Conservation (phyloP, 495 filamentous ascomycete species). For the Hypoxylon subgilvum region DNA sequence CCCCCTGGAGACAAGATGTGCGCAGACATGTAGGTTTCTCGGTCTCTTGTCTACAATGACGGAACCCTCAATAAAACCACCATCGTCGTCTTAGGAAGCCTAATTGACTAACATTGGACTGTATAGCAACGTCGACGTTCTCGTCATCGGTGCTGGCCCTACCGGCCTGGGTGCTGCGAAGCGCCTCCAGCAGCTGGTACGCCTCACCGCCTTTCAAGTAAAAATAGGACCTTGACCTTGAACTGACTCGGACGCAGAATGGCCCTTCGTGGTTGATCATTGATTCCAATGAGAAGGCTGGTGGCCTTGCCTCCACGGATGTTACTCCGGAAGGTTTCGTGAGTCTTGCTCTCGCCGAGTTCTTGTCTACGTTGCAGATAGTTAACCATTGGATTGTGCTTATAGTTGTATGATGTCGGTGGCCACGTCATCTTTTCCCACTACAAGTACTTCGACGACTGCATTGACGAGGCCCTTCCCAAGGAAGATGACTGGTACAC, state of each 20-base stretch:
- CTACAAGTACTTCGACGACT: conserved; percentile 99
- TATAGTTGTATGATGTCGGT: conserved; percentile 95
- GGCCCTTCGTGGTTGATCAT: conserved; percentile 95
- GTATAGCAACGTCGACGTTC: conserved; percentile 86
- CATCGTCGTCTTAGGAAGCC: conserved; percentile 1
- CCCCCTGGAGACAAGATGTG: conserved; percentile 36
- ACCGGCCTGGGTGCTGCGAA: conserved; percentile 97
- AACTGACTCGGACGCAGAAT: conserved; percentile 61
- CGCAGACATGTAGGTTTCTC: conserved; percentile 43
- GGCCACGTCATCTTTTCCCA: conserved; percentile 99
- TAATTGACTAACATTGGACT: conserved; percentile 35
- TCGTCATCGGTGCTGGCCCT: conserved; percentile 97
- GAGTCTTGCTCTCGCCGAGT: conserved; percentile 54
- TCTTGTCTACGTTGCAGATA: conserved; percentile 2
- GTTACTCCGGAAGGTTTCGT: conserved; percentile 97
- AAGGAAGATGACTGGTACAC: conserved; percentile 94
- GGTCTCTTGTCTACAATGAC: not conserved
- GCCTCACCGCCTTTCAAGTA: conserved; percentile 44
- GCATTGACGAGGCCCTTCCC: conserved; percentile 93
- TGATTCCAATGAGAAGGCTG: conserved; percentile 89
- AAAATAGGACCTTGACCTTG: conserved; percentile 2
- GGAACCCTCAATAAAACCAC: not conserved
- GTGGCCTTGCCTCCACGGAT: conserved; percentile 96
- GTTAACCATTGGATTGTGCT: conserved; percentile 32
- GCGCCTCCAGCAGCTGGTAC: conserved; percentile 92